phyloP scores from a whole-genome alignment of 2,329 filamentous ascomycete genomes.

The Annulohypoxylon truncatum region DNA sequence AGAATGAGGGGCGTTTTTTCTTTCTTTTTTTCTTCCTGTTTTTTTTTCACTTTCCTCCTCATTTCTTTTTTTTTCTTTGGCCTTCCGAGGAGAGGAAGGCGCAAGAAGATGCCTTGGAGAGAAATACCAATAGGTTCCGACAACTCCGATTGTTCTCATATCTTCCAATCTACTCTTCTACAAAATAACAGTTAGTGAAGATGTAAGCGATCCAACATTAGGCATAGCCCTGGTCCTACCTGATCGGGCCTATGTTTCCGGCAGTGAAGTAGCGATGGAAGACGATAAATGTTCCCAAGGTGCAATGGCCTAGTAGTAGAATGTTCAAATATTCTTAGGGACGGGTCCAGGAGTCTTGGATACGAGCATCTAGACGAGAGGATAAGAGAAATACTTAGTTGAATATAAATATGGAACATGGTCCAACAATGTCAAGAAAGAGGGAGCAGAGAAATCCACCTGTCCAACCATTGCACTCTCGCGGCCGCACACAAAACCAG shows the following conservation, averaged over 20 bases:
- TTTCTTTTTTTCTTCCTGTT: neutral
- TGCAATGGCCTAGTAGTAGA: slow-evolving; percentile 7
- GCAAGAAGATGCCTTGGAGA: slow-evolving; percentile 22
- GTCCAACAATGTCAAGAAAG: slow-evolving; percentile 10
- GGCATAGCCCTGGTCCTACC: neutral
- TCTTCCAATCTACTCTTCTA: neutral
- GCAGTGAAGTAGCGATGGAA: neutral
- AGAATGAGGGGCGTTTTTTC: slow-evolving; percentile 32
- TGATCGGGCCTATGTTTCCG: neutral
- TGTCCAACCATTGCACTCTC: neutral
- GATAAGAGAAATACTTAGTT: slow-evolving; percentile 4
- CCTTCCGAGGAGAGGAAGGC: slow-evolving; percentile 4
- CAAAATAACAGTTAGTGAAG: neutral
- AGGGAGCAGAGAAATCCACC: neutral
- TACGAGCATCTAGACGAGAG: slow-evolving; percentile 1
- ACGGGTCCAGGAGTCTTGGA: neutral
- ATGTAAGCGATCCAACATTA: neutral
- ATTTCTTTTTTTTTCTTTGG: neutral
- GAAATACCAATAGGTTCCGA: slow-evolving; percentile 9
- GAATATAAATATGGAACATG: slow-evolving; percentile 11
- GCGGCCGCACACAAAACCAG: slow-evolving; percentile 16
- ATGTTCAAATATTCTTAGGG: neutral
- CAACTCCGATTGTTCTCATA: slow-evolving; percentile 1
- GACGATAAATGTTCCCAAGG: slow-evolving; percentile 6
- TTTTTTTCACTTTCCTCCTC: slow-evolving; percentile 1